phyloP scores from a whole-genome alignment of 2,329 filamentous ascomycete species.

The Knufia fluminis region DNA sequence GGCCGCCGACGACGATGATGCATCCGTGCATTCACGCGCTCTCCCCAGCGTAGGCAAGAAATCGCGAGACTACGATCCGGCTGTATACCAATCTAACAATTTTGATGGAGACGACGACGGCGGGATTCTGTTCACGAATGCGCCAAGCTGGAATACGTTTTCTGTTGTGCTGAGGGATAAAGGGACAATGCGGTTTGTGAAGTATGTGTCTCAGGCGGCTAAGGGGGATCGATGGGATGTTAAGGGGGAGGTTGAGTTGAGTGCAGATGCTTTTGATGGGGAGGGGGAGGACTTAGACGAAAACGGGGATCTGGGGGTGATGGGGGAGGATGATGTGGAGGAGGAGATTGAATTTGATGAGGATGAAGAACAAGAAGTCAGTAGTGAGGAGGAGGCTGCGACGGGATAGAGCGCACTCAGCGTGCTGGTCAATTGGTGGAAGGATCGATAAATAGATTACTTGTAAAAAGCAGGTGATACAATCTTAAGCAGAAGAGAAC shows the following conservation, averaged over 20 bases:
- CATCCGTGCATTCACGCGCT: constrained; percentile 21
- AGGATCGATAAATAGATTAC: too few species aligned
- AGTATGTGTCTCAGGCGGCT: constrained; percentile 79
- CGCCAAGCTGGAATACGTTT: constrained; percentile 78
- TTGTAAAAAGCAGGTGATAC: too few species aligned
- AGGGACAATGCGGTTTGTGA: constrained; percentile 84
- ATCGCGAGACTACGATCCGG: constrained; percentile 51
- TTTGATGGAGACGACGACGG: constrained; percentile 60
- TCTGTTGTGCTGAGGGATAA: constrained; percentile 81
- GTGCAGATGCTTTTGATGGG: constrained; percentile 19
- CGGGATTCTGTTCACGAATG: constrained; percentile 59
- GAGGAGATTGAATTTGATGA: constrained; percentile 18
- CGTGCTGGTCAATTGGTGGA: too few species aligned
- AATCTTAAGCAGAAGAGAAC: too few species aligned
- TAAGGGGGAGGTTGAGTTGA: constrained; percentile 56
- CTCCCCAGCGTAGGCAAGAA: constrained; percentile 27
- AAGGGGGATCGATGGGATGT: constrained; percentile 90
- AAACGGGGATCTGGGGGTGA: constrained; percentile 14
- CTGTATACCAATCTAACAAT: constrained; percentile 67
- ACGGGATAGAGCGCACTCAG: not conserved
- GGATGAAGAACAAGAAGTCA: constrained; percentile 8
- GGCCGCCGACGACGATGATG: constrained; percentile 66
- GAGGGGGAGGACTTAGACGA: constrained; percentile 17
- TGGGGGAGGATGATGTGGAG: constrained; percentile 19
- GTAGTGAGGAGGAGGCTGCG: not conserved